A percentile compares a stretch with the other conserved stretches of the same genome.
Conservation (phyloP, 129 eudicot genomes). For the Flaveria brownii region DNA sequence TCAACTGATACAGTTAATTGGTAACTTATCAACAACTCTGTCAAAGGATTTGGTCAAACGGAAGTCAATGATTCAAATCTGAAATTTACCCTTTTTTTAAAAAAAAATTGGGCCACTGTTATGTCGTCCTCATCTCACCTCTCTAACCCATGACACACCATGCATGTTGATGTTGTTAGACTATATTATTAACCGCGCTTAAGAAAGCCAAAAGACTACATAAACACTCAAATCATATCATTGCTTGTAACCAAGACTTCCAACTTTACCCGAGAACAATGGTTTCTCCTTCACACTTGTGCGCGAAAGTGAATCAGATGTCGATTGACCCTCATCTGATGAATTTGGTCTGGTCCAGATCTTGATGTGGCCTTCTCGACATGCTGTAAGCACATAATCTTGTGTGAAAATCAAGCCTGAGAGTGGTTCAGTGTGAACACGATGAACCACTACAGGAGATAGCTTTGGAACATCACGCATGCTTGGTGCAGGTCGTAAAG, state of each 20-base stretch:
- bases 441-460: slow-evolving; percentile 82
- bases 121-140: slow-evolving; percentile 35
- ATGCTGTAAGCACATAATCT: slow-evolving; percentile 65
- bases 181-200: slow-evolving; percentile 31
- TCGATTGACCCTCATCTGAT: slow-evolving; percentile 50
- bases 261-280: slow-evolving; percentile 40
- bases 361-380: slow-evolving; percentile 89
- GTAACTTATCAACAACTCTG: slow-evolving; percentile 39
- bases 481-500: slow-evolving; percentile 85
- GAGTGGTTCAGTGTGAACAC: slow-evolving; percentile 86
- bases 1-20: slow-evolving; percentile 40
- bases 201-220: slow-evolving; percentile 31
- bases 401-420: slow-evolving; percentile 77
- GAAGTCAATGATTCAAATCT: slow-evolving; percentile 12
- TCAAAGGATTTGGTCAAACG: slow-evolving; percentile 31
- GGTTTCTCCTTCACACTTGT: slow-evolving; percentile 58
- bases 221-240: slow-evolving; percentile 33
- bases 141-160: slow-evolving; percentile 42
- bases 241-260: slow-evolving; percentile 44
- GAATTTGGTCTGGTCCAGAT: slow-evolving; percentile 80
- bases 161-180: slow-evolving; percentile 38
- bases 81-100: slow-evolving; percentile 2
- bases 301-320: slow-evolving; percentile 49
- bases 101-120: slow-evolving; percentile 36
- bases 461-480: slow-evolving; percentile 89